Evolutionary conservation across 257 asterid genomes (phyloP), one percentile per base, ranked within the genome.

Genomic region (Buddleja alternifolia): DNA sequence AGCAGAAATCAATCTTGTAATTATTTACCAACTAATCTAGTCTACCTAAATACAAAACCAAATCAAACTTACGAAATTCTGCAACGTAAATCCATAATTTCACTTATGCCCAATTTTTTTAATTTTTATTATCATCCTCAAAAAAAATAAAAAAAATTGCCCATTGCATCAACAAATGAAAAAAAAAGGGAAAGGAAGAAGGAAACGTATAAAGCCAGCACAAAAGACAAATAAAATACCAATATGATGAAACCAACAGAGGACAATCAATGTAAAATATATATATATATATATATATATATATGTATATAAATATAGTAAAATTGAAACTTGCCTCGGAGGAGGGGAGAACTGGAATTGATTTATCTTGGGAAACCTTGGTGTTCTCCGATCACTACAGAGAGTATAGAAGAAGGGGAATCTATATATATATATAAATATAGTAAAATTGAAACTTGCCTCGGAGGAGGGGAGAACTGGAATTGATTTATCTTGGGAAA

Each of bases 311-410:
- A 0, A 54, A 36, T 12, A 24, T 2, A 14, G 3, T 8, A 47
- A 50, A 63, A 60, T 17, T 41, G 20, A 10, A 53, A 69, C 75
- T 55, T 71, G 61, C 82, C 82, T 62, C 34, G 21, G 60, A 67
- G 53, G 48, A 46, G 5, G 42, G 46, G 78, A 63, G 44, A 47
- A 59, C 66, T 9, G 60, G 17, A 32, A 29, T 29, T 14, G 46
- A 57, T 39, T n/a, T 67, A 70, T 41, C 47, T 44, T 37, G 60
- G 61, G 25, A 25, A n/a, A 36, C 19, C 44, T 10, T 10, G 16
- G 32, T 37, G 46, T 5, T 37, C 12, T 6, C 21, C 17, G 74
- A 52, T 20, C 50, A 65, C 14, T 8, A n/a, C 19, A 40, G 11
- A 42, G 48, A 10, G 12, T 0, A 12, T 4, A 52, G 42, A 19